Base-by-base conservation (phyloP, 2,329 filamentous ascomycete species). In the Cladosporium halotolerans region DNA sequence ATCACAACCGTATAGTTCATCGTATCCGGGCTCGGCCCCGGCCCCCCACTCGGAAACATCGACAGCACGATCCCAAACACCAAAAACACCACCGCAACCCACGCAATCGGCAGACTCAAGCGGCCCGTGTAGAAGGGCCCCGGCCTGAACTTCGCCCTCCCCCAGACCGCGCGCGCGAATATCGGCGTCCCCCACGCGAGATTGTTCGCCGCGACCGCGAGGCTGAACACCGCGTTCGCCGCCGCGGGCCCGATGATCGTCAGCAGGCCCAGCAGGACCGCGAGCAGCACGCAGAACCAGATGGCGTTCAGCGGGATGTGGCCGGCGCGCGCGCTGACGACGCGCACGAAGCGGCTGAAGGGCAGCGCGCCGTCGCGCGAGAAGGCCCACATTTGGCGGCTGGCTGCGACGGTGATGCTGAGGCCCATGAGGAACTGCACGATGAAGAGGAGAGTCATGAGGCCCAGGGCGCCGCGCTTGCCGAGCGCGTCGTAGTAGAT, bases 1-100 rank as follows among this genome's bases (percentile, higher is more conserved):
- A 85, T 79, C 1, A 83, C 81, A 2, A 83, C 74, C 0, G 81
- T 83, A 62, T 84, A 84, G 60, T 84, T 85, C 81, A 84, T 84
- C 13, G 67, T 67, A 39, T 74, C 57, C 0, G 72, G 64, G 7
- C 69, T 72, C 1, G 80, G 80, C 59, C 76, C 68, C 28, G 81
- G 79, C 0, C 80, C 81, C 3, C 70, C 72, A 10, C 69, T 71
- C 0, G 81, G 81, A 62, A 84, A 82, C 80, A 84, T 83, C 50
- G 72, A 74, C 23, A 84, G 61, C 0, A 78, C 47, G 34, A 82
- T 78, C 1, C 79, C 79, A 61, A 82, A 83, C 1, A 71, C 48
- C 19, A 83, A 63, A 62, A 82, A 84, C 0, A 73, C 53, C 23
- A 83, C 71, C 0, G 81, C 78, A 0, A 73, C 66, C 65, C 75